Percentiles rank a stretch among this genome's conserved stretches.
Evolutionary conservation across 176 grass and related monocot genomes (phyloP).

Genomic region (Alopecurus myosuroides): DNA sequence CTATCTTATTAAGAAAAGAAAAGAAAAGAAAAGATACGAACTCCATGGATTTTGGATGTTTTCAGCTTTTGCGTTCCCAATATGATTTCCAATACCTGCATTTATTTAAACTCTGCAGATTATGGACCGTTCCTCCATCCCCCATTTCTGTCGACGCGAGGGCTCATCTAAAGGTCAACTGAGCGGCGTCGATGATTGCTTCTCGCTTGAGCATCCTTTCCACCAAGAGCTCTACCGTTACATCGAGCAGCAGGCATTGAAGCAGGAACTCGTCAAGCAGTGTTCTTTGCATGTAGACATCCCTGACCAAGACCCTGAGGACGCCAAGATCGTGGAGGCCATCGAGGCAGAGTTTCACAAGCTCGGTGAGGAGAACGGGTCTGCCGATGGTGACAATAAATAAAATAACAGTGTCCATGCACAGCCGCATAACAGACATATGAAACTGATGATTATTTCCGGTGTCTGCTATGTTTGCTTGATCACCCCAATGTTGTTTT

Average conservation of each 20-base stretch:
- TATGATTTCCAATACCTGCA: background rate
- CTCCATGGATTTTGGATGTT: background rate
- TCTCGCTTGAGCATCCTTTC: slow-evolving; percentile 72
- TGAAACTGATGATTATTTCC: slow-evolving; percentile 17
- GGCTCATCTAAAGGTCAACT: slow-evolving; percentile 45
- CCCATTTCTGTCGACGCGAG: slow-evolving; percentile 73
- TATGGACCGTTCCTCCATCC: slow-evolving; percentile 82
- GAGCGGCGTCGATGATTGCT: slow-evolving; percentile 36
- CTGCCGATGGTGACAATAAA: background rate
- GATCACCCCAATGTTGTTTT: slow-evolving; percentile 4
- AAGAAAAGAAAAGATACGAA: background rate
- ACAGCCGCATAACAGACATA: background rate
- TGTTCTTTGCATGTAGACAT: slow-evolving; percentile 65
- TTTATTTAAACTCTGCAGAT: slow-evolving; percentile 49
- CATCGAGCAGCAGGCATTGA: slow-evolving; percentile 58
- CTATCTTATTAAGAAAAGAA: background rate
- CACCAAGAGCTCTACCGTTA: slow-evolving; percentile 84
- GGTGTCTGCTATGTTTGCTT: background rate
- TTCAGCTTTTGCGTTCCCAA: background rate
- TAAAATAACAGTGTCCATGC: background rate
- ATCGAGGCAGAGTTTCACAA: slow-evolving; percentile 84
- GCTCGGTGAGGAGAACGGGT: slow-evolving; percentile 45
- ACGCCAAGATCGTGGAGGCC: slow-evolving; percentile 56
- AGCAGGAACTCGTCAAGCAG: slow-evolving; percentile 52
- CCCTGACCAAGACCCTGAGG: slow-evolving; percentile 61